Base-by-base conservation (phyloP, 176 grass and related monocot species). In the Hordeum marinum region DNA sequence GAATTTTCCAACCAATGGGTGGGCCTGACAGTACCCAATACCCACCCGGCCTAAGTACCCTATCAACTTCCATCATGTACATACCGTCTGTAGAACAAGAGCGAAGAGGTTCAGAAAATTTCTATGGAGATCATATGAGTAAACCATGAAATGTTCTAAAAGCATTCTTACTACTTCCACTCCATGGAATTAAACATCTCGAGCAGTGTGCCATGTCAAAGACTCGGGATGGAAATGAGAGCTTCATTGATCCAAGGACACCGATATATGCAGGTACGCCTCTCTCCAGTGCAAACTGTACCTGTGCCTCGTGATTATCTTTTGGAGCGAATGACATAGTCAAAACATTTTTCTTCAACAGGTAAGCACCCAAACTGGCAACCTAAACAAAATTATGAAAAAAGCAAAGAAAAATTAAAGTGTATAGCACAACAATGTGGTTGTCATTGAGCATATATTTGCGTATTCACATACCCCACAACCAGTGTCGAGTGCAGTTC, bases 121-220 rank as follows among this genome's bases (percentile, higher is more conserved):
- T 74, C 57, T 65, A 59, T 62, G 18, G 42, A 11, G 4, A 68
- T 9, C 40, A 59, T 69, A 55, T 75, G 82, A 62, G 84, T 14
- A 61, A 79, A 79, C 17, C 21, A 77, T 29, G 11, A 50, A 88
- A 72, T 27, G 57, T 63, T 60, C 43, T 40, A 64, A 52, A 39
- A 85, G 68, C 9, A 14, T 46, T 75, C 87, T 85, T 69, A 97
- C 95, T 87, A 77, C 88, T 92, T 83, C 79, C 85, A 11, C 83
- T 81, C 95, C 95, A 97, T 34, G 86, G 92, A 84, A 97, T 87
- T 55, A 97, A 87, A 89, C 94, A 97, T 62, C 88, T 86, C 9
- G 94, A 97, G 80, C 94, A 97, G 83, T 97, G 94, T 34, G 94
- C 94, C 94, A 94, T 92, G 82, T 97, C 92, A 87, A 97, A 97